Evolutionary conservation across 2,329 filamentous ascomycete species (phyloP), one percentile per base, ranked within the genome.

Genomic region (Fusarium sp.): DNA sequence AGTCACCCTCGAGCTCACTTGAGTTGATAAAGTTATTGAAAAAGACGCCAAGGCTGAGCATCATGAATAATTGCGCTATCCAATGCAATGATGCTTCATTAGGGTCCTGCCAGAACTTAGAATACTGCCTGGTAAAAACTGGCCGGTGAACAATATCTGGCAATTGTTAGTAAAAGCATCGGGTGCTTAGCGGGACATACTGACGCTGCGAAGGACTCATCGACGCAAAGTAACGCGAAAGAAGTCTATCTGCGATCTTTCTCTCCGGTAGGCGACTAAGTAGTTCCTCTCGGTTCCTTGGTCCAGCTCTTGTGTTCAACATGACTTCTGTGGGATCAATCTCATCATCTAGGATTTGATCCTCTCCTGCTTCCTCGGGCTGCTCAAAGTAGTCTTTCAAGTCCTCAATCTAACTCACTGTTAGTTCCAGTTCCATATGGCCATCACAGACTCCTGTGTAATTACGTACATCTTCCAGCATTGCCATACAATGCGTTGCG

Each of bases 401-500:
- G 62, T 90, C 88, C 75, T 90, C 87, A 53, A 90, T 89, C 87
- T 90, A 73, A 14, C 16, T 35, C 24, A 22, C 6, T 18, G 59
- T 79, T 26, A 77, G 58, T 35, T 38, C n/a, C 7, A 8, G 13
- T 15, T 4, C 30, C 30, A 6, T 15, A 13, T 36, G 3, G 1
- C 7, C 45, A 15, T 35, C 18, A 4, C 8, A 35, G 13, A 14
- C 16, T 16, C 7, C n/a, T 31, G 10, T 10, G 16, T 39, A 45
- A 35, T 26, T 36, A 80, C 85, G 83, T 73, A 90, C 88, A 81
- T 90, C 87, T 75, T 90, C 86, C 16, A 90, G 79, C 78, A 90
- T 89, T 5, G 88, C 88, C 81, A 89, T 86, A 71, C 88, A 89
- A 66, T 90, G 88, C 48, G 88, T 90, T 8, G 88, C 88, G 3